Conservation (phyloP, 2,329 filamentous ascomycete species). For the Sporothrix globosa region DNA sequence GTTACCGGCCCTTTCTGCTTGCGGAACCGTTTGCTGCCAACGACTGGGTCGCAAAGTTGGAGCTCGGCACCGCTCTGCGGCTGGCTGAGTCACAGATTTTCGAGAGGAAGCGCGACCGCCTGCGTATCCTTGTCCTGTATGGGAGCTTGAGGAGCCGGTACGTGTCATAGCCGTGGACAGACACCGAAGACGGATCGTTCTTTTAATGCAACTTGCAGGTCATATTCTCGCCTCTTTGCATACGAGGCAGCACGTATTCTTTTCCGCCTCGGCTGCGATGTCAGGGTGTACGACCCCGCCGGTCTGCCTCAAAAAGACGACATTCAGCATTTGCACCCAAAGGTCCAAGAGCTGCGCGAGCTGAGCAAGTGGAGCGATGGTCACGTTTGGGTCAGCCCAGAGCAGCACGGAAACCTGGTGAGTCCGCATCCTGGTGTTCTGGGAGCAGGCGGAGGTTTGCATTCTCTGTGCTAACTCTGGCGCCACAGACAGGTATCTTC, state of each 20-base stretch:
- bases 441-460: not conserved
- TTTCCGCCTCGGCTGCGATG: constrained; percentile 66
- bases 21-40: not conserved
- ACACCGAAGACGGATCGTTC: too few relatives aligned
- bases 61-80: not conserved
- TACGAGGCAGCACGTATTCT: constrained; percentile 64
- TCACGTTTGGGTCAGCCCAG: constrained; percentile 67
- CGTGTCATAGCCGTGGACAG: not conserved
- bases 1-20: not conserved
- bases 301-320: constrained; percentile 67
- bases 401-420: constrained; percentile 68
- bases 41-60: constrained; percentile 9
- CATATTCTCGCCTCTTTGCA: constrained; percentile 63
- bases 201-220: constrained; percentile 43
- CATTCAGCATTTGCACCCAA: constrained; percentile 58
- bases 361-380: constrained; percentile 68
- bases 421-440: constrained; percentile 25
- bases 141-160: constrained; percentile 11
- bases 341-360: constrained; percentile 65
- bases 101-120: not conserved
- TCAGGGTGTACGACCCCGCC: constrained; percentile 63
- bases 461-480: not conserved
- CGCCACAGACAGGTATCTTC: constrained; percentile 61
- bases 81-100: not conserved
- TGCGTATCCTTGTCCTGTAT: not conserved